A percentile compares a stretch with the other conserved stretches of the same genome.
Evolutionary conservation across 2,329 filamentous ascomycete genomes (phyloP).

Genomic region (Ambrosiella cleistominuta): DNA sequence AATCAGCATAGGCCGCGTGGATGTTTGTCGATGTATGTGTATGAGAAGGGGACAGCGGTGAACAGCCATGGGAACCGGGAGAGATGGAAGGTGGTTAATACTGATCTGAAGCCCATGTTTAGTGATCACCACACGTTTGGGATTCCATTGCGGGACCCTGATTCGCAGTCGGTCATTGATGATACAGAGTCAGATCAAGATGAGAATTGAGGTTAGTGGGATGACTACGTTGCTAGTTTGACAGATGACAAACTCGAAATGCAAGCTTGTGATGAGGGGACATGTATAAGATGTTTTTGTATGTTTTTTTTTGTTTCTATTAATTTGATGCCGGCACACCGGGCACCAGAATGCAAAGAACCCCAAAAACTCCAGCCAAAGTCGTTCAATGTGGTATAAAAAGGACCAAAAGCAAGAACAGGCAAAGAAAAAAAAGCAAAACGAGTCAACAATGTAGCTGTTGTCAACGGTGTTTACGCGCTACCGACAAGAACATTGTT

Average conservation of each 20-base stretch:
- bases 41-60: slow-evolving; percentile 37
- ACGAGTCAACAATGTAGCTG: not conserved
- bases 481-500: slow-evolving; percentile 54
- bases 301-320: not conserved
- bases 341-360: not conserved
- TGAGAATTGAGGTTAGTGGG: too few species aligned
- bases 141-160: not conserved
- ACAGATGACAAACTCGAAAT: too few species aligned
- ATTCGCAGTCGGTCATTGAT: too few species aligned
- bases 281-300: not conserved
- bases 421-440: not conserved
- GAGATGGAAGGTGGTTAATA: not conserved
- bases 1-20: not conserved
- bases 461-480: slow-evolving; percentile 27
- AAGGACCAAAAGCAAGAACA: not conserved
- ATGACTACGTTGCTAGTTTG: too few species aligned
- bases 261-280: not conserved
- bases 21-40: slow-evolving; percentile 46
- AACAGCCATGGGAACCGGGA: slow-evolving; percentile 35
- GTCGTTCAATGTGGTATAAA: slow-evolving; percentile 5
- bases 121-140: not conserved
- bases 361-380: slow-evolving; percentile 8
- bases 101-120: not conserved
- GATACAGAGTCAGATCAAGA: too few species aligned
- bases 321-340: not conserved